These are phyloP conservation scores for Pyronema domesticum DNA, from an alignment of 495 filamentous ascomycete species.

Conservation along the genomic window DNA sequence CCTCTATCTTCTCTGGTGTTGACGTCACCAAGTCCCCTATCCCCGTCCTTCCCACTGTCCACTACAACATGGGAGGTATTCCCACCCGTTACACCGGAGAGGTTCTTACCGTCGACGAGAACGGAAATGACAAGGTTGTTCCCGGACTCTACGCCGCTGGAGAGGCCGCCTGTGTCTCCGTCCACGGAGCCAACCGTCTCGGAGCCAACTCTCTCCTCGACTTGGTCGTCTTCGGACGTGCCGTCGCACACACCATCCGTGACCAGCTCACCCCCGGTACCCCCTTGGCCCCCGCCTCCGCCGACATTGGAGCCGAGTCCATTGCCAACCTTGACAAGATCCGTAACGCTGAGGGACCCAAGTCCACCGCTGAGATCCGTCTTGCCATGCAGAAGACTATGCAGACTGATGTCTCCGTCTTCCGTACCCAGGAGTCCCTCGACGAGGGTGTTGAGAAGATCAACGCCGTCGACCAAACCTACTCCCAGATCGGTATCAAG, in stretches of 20 bases:
- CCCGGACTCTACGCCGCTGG: slow-evolving; percentile 90
- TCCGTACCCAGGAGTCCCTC: slow-evolving; percentile 80
- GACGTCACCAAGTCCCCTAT: slow-evolving; percentile 95
- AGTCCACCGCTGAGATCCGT: slow-evolving; percentile 70
- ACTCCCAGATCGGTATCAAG: slow-evolving; percentile 72
- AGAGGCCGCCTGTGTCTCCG: slow-evolving; percentile 92
- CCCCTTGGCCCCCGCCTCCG: slow-evolving; percentile 53
- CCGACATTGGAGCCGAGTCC: slow-evolving; percentile 69
- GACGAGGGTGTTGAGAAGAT: slow-evolving; percentile 76
- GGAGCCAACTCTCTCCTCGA: slow-evolving; percentile 96
- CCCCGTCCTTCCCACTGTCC: slow-evolving; percentile 87
- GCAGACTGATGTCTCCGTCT: slow-evolving; percentile 92
- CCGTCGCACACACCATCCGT: slow-evolving; percentile 86
- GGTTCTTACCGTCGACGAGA: slow-evolving; percentile 67
- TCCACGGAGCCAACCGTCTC: slow-evolving; percentile 93
- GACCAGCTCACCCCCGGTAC: slow-evolving; percentile 70
- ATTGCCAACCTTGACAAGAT: slow-evolving; percentile 75
- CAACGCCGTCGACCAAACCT: slow-evolving; percentile 60
- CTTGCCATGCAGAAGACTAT: slow-evolving; percentile 93
- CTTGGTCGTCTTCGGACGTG: slow-evolving; percentile 90
- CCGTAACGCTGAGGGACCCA: slow-evolving; percentile 66
- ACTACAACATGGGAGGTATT: slow-evolving; percentile 99
- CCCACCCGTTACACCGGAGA: slow-evolving; percentile 94
- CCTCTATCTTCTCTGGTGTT: slow-evolving; percentile 87
- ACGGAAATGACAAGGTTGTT: slow-evolving; percentile 78